Conservation (phyloP, 148 eudicot species). For the Rhododendron molle region DNA sequence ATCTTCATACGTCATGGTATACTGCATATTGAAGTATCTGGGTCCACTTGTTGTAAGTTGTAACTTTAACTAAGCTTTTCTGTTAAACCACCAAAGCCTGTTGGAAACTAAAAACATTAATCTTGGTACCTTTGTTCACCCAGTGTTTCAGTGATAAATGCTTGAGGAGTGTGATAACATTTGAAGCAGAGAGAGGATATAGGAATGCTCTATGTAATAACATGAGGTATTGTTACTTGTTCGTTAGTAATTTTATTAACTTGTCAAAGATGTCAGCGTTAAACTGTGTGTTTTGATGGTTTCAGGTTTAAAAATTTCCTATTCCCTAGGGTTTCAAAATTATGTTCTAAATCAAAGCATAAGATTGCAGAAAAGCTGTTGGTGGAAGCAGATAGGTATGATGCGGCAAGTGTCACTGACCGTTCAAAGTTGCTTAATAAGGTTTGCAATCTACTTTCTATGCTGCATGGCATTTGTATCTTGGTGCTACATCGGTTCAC, state of each 20-base stretch:
- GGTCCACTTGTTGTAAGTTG: neutral
- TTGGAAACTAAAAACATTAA: neutral
- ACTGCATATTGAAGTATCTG: neutral
- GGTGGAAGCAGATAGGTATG: constrained; percentile 43
- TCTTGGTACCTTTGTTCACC: constrained; percentile 6
- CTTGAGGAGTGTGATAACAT: constrained; percentile 41
- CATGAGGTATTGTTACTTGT: constrained; percentile 45
- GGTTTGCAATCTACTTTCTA: constrained; percentile 25
- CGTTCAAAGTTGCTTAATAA: constrained; percentile 40
- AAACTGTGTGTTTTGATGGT: constrained; percentile 6
- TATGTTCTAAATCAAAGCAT: constrained; percentile 67
- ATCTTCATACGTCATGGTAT: neutral
- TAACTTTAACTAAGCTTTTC: constrained; percentile 1
- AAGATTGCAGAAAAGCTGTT: constrained; percentile 47
- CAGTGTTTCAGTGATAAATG: constrained; percentile 51
- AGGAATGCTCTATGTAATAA: constrained; percentile 37
- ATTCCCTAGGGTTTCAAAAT: constrained; percentile 40
- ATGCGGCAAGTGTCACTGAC: constrained; percentile 30
- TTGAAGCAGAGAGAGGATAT: constrained; percentile 52
- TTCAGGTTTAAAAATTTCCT: constrained; percentile 56
- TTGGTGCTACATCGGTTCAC: neutral
- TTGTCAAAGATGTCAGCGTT: neutral
- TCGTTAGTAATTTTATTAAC: neutral
- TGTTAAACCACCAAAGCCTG: neutral
- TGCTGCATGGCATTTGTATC: neutral